phyloP scores from a whole-genome alignment of 148 eudicot genomes.

The Chenopodium album region DNA sequence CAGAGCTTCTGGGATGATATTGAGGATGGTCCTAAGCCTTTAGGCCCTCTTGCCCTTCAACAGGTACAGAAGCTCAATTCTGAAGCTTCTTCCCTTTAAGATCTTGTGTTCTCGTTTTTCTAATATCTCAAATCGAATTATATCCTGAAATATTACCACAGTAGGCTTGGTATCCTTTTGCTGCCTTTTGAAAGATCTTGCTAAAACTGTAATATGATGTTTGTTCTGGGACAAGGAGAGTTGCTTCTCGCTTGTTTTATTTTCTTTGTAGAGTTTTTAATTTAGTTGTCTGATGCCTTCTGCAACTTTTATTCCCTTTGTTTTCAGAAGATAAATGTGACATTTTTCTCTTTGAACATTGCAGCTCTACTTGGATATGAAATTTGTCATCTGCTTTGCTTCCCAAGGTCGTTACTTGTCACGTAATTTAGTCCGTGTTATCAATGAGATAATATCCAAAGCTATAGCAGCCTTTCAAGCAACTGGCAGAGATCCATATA shows the following conservation, averaged over 20 bases:
- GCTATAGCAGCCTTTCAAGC: slow-evolving; percentile 73
- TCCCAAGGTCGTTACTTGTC: slow-evolving; percentile 92
- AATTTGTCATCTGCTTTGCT: slow-evolving; percentile 84
- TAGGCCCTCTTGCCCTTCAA: slow-evolving; percentile 81
- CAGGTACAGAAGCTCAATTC: slow-evolving; percentile 49
- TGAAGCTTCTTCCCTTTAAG: not conserved
- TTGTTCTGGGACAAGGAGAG: not conserved
- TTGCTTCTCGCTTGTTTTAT: not conserved
- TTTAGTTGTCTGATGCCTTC: not conserved
- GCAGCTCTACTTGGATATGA: slow-evolving; percentile 97
- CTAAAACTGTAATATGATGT: too few relatives aligned
- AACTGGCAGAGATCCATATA: slow-evolving; percentile 81
- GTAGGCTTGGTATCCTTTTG: not conserved
- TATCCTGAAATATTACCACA: not conserved
- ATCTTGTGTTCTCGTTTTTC: not conserved
- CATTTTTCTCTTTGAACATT: not conserved
- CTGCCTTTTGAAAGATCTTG: not conserved
- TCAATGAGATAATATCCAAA: slow-evolving; percentile 77
- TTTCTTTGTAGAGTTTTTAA: not conserved
- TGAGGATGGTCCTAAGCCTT: slow-evolving; percentile 81
- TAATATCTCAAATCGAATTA: not conserved
- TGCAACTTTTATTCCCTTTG: not conserved
- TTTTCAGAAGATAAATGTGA: not conserved
- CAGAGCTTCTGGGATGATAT: slow-evolving; percentile 98
- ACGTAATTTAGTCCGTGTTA: slow-evolving; percentile 75